Evolutionary conservation across 257 asterid species (phyloP), one percentile per base, ranked within the genome.

Genomic region (Dorcoceras hygrometricum): DNA sequence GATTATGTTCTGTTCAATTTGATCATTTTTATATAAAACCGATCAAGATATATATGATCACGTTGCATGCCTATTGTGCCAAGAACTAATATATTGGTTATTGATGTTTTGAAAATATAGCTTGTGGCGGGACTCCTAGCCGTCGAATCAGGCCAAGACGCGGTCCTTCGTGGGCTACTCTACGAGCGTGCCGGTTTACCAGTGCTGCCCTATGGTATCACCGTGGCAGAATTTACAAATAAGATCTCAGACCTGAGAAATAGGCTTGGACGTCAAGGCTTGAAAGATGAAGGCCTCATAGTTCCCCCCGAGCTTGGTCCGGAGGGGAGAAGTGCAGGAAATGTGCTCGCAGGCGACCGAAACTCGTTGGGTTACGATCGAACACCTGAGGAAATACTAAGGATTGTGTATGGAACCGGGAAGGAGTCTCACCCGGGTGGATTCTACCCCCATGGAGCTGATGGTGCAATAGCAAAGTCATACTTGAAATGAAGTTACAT

Each of bases 251-350:
- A 9, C 8, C 71, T 87, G 8, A 67, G 95, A 60, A 73, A 78
- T 31, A 72, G 67, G 63, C 78, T 93, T 0, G 98, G 98, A 18
- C 61, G 55, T 2, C 59, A 22, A 3, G 96, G 97, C 0, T 1
- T 74, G 23, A 93, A 88, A 74, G 98, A 90, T 10, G 96, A 93
- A 78, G 97, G 98, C 3, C 73, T 93, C 1, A 59, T 74, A 8
- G 97, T 86, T 24, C 18, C 23, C 0, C 79, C 69, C 1, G 1
- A 0, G 0, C 23, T 10, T 11, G 96, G 98, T 0, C 87, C 97
- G 3, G 95, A 90, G 77, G 87, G 87, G 0, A 83, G 16, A 23
- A 81, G 66, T 3, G 4, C 63, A 0, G 96, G 97, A 3, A 90
- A 93, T 51, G 79, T 87, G 61, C 86, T 89, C 0, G 89, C 78